These are phyloP conservation scores for Wickerhamomyces hampshirensis DNA, from an alignment of 805 yeast species.

Conservation along the genomic window DNA sequence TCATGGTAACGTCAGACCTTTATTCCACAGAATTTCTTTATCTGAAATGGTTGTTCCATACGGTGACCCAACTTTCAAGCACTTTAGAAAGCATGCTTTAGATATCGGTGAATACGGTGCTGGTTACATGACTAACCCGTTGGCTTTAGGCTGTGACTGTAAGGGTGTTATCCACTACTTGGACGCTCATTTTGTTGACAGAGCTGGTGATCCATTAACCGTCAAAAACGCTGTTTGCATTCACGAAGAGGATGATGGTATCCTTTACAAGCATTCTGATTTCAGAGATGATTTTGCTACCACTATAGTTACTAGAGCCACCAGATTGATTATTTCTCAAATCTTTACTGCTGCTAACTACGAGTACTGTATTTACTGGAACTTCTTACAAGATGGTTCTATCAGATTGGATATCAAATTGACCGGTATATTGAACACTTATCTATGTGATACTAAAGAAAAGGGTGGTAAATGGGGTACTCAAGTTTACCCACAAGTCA, in stretches of 20 bases:
- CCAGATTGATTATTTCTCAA: conserved; percentile 69
- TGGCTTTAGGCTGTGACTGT: conserved; percentile 78
- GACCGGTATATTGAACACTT: conserved; percentile 81
- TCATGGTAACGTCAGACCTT: conserved; percentile 66
- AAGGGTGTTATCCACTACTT: conserved; percentile 80
- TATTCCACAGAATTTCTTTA: conserved; percentile 74
- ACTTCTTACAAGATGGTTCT: conserved; percentile 78
- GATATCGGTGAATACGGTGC: conserved; percentile 89
- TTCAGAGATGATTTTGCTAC: conserved; percentile 77
- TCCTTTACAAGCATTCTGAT: conserved; percentile 77
- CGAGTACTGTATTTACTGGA: conserved; percentile 83
- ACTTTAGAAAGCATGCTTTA: conserved; percentile 81
- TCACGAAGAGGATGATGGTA: conserved; percentile 83
- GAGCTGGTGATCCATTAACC: conserved; percentile 64
- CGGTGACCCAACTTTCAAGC: conserved; percentile 75
- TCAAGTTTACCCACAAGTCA: conserved; percentile 70
- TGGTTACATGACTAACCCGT: conserved; percentile 78
- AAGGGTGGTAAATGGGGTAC: conserved; percentile 76
- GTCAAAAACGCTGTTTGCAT: conserved; percentile 76
- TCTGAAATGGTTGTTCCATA: conserved; percentile 85
- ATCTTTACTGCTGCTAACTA: conserved; percentile 85
- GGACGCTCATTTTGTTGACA: conserved; percentile 71
- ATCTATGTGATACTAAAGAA: conserved; percentile 58
- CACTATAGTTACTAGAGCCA: conserved; percentile 69
- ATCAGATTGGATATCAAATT: conserved; percentile 74